A percentile compares a stretch with the other conserved stretches of the same genome.
These are phyloP conservation scores for Pichia pseudocactophila DNA, from an alignment of 805 yeast genomes.

Conservation along the genomic window DNA sequence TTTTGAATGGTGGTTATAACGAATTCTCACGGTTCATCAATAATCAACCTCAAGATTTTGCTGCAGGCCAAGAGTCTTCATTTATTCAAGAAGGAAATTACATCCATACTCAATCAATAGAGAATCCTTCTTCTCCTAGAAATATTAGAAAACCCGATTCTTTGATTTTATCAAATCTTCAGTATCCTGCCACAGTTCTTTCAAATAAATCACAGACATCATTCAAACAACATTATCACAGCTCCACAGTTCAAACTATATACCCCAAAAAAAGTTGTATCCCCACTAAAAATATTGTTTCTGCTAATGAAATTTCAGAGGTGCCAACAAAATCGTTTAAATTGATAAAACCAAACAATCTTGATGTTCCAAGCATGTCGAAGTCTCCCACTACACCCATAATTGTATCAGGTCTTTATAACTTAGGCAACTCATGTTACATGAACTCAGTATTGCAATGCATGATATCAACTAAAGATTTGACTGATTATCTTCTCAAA, in stretches of 20 bases:
- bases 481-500: slow-evolving; percentile 53
- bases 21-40: slow-evolving; percentile 42
- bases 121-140: not conserved
- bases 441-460: slow-evolving; percentile 91
- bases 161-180: too few relatives aligned
- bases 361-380: slow-evolving; percentile 8
- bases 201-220: too few relatives aligned
- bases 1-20: slow-evolving; percentile 51
- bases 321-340: slow-evolving; percentile 2
- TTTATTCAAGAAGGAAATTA: not conserved
- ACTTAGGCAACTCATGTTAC: slow-evolving; percentile 87
- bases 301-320: not conserved
- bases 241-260: not conserved
- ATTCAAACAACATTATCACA: too few relatives aligned
- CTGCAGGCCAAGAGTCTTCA: not conserved
- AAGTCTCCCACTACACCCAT: slow-evolving; percentile 7
- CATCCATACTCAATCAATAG: slow-evolving; percentile 3
- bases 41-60: slow-evolving; percentile 1
- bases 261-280: too few relatives aligned
- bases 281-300: too few relatives aligned
- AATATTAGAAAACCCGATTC: too few relatives aligned
- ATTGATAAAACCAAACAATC: slow-evolving; percentile 9
- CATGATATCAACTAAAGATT: slow-evolving; percentile 59
- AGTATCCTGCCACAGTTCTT: too few relatives aligned
- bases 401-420: slow-evolving; percentile 60